These are phyloP conservation scores for Baudoinia panamericana DNA, from an alignment of 495 filamentous ascomycete genomes.

Conservation along the genomic window DNA sequence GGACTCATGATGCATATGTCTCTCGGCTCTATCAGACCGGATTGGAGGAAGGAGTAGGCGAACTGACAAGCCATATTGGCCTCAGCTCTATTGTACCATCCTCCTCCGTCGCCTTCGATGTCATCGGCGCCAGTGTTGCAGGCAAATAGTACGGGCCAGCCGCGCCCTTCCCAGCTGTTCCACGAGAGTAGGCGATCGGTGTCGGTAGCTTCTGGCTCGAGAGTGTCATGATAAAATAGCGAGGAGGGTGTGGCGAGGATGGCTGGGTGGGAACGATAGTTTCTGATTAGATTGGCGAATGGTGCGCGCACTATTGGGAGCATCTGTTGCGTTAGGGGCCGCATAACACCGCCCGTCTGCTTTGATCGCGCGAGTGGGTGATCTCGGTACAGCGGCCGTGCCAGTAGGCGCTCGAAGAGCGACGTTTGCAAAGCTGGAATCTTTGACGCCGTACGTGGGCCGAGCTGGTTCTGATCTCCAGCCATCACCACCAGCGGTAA, in stretches of 20 bases:
- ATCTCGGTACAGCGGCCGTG: conserved; percentile 33
- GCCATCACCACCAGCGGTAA: conserved; percentile 41
- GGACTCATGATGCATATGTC: conserved; percentile 45
- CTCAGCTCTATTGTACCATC: conserved; percentile 42
- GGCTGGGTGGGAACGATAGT: conserved; percentile 46
- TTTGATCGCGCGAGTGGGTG: conserved; percentile 36
- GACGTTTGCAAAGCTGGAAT: conserved; percentile 32
- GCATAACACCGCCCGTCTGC: conserved; percentile 15
- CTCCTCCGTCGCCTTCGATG: conserved; percentile 37
- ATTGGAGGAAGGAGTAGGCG: conserved; percentile 29
- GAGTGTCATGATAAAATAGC: conserved; percentile 43
- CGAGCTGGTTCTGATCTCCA: conserved; percentile 43
- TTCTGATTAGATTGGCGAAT: conserved; percentile 44
- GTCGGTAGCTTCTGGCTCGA: conserved; percentile 35
- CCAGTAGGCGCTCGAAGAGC: conserved; percentile 41
- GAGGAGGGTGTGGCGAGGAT: conserved; percentile 41
- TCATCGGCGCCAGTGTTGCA: conserved; percentile 36
- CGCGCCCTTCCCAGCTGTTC: conserved; percentile 36
- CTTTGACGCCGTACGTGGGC: conserved; percentile 35
- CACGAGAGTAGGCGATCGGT: conserved; percentile 30
- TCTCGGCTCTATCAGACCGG: conserved; percentile 26
- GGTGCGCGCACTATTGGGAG: conserved; percentile 35
- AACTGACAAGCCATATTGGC: conserved; percentile 34
- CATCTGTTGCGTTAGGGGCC: conserved; percentile 18
- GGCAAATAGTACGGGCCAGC: conserved; percentile 40